Evolutionary conservation across 2,329 filamentous ascomycete species (phyloP).

Genomic region (Venturia aucupariae): DNA sequence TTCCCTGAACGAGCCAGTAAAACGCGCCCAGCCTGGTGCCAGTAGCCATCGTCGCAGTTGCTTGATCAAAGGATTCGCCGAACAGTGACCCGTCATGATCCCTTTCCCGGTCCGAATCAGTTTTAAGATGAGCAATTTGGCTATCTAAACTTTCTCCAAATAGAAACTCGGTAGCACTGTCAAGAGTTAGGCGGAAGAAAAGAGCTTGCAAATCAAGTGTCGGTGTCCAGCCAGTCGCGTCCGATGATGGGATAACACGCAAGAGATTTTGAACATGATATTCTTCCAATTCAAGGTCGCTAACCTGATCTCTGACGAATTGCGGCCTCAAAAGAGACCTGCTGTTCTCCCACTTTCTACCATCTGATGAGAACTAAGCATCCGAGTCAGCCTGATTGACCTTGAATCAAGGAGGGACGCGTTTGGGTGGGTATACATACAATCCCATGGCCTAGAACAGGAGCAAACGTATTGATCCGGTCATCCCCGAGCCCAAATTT

Average conservation of each 20-base stretch:
- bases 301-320: conserved; percentile 29
- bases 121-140: conserved; percentile 1
- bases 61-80: conserved; percentile 18
- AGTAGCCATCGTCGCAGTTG: neutral
- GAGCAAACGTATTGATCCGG: neutral
- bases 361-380: conserved; percentile 24
- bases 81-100: conserved; percentile 28
- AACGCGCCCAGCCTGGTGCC: neutral
- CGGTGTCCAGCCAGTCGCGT: conserved; percentile 3
- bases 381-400: neutral
- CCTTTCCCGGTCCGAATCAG: conserved; percentile 19
- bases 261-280: conserved; percentile 27
- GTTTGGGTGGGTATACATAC: neutral
- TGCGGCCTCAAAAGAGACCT: conserved; percentile 29
- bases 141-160: conserved; percentile 42
- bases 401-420: neutral
- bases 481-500: conserved; percentile 31
- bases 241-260: conserved; percentile 26
- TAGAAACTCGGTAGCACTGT: conserved; percentile 58
- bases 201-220: conserved; percentile 47
- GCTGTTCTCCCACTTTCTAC: conserved; percentile 28
- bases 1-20: conserved; percentile 14
- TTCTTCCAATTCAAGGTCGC: conserved; percentile 27
- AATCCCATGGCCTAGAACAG: conserved; percentile 11
- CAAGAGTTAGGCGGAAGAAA: conserved; percentile 58